Evolutionary conservation across 208 protist genomes (phyloP), one percentile per base, ranked within the genome.

Genomic region (Phytomonas francai): DNA sequence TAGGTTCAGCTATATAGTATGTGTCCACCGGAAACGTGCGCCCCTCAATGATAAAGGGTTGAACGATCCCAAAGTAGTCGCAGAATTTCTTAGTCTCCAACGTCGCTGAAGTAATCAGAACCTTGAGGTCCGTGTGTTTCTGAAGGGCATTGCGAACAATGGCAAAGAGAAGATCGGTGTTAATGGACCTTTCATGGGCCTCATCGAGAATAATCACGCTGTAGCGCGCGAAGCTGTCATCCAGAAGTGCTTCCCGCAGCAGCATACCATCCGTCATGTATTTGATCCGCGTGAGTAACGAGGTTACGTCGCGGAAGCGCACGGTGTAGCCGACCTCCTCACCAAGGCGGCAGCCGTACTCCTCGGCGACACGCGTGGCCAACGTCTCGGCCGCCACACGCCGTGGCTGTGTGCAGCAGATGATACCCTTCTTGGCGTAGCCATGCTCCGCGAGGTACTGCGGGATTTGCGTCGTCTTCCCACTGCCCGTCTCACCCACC

Each of bases 221-320:
- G 82, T 99, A 99, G 32, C 92, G 81, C 65, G 82, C 76, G 32
- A 99, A 87, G 36, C 86, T 80, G 57, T 97, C 81, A 80, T 99
- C 98, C 29, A 97, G 72, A 28, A 99, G 85, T 56, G 94, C 97
- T 83, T 99, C 98, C 45, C 98, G 91, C 42, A 99, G 83, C 39
- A 99, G 74, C 89, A 99, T 99, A 87, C 98, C 98, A 81, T 99
- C 98, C 7, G 98, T 99, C 94, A 99, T 98, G 87, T 99, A 99
- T 79, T 99, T 99, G 66, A 99, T 98, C 29, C 85, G 83, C 9
- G 99, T 99, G 25, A 98, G 78, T 6, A 82, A 86, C 6, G 85
- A 94, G 0, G 97, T 99, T 31, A 91, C 90, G 76, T 99, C 98
- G 67, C 99, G 98, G 78, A 99, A 99, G 64, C 99, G 94, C 63